Base-by-base conservation (phyloP, 306 rosid species). In the Alnus glutinosa region DNA sequence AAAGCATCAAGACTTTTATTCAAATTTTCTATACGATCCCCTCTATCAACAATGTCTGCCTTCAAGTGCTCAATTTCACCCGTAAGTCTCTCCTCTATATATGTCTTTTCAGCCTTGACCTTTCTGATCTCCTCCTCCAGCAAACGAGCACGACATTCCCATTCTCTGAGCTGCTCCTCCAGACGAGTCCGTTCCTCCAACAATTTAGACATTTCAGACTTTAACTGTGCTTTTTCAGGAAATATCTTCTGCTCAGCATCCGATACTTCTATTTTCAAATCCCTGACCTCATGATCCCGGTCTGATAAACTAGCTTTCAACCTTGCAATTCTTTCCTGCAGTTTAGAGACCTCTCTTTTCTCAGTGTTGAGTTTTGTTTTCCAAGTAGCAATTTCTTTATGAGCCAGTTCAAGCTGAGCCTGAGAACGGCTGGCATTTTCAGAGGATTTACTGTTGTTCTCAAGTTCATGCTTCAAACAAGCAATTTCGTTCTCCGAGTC, bases 241-340 rank as follows among this genome's bases (percentile, higher is more conserved):
- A 96, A 96, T 63, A 96, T 91, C 81, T 96, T 96, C 88, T 90
- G 77, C 92, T 96, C 98, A 0, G 99, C 98, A 78, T 96, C 99
- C 2, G 99, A 96, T 34, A 96, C 96, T 1, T 84, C 98, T 12
- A 86, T 76, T 83, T 96, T 96, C 83, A 96, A 87, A 73, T 93
- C 97, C 92, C 94, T 80, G 74, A 90, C 76, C 85, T 96, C 99
- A 8, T 82, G 88, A 62, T 89, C 96, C 39, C 99, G 89, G 85
- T 89, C 99, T 16, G 87, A 73, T 69, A 96, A 88, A 82, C 98
- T 93, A 42, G 79, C 28, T 88, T 82, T 95, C 74, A 93, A 63
- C 88, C 92, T 90, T 28, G 85, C 49, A 34, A 90, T 83, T 72
- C 98, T 90, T 86, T 93, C 94, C 72, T 88, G 89, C 79, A 95